These are phyloP conservation scores for Rhizopus delemar DNA, from an alignment of 371 early-diverging fungal species.

Conservation along the genomic window DNA sequence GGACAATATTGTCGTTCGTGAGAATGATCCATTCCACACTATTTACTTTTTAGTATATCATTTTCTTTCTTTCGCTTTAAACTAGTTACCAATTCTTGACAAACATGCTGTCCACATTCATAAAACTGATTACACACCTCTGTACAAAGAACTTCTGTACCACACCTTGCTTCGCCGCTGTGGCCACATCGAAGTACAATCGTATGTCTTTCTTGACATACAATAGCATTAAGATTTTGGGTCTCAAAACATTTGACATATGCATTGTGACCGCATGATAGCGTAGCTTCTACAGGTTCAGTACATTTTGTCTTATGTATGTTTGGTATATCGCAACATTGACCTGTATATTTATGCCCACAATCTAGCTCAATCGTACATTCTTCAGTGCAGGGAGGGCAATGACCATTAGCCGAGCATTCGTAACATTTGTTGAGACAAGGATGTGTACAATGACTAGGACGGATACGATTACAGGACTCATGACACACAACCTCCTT, in stretches of 20 bases:
- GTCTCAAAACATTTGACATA: slow-evolving; percentile 16
- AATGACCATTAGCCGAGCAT: slow-evolving; percentile 23
- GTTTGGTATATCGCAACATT: slow-evolving; percentile 14
- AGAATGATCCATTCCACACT: slow-evolving; percentile 40
- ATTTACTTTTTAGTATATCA: neutral
- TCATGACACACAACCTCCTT: slow-evolving; percentile 25
- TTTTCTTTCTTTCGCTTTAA: neutral
- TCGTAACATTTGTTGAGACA: slow-evolving; percentile 38
- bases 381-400: slow-evolving; percentile 36
- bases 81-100: slow-evolving; percentile 17
- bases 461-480: slow-evolving; percentile 32
- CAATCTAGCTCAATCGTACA: slow-evolving; percentile 17
- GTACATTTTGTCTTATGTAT: neutral
- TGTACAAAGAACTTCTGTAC: slow-evolving; percentile 11
- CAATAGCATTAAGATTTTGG: neutral
- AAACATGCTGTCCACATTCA: slow-evolving; percentile 21
- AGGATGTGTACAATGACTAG: slow-evolving; percentile 29
- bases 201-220: slow-evolving; percentile 7
- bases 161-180: slow-evolving; percentile 6
- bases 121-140: slow-evolving; percentile 8
- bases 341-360: slow-evolving; percentile 21
- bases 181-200: slow-evolving; percentile 35
- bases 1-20: slow-evolving; percentile 38
- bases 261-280: slow-evolving; percentile 15
- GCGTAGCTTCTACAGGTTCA: slow-evolving; percentile 8